Evolutionary conservation across 441 rosid genomes (phyloP).

Genomic region (Codiaeum variegatum): DNA sequence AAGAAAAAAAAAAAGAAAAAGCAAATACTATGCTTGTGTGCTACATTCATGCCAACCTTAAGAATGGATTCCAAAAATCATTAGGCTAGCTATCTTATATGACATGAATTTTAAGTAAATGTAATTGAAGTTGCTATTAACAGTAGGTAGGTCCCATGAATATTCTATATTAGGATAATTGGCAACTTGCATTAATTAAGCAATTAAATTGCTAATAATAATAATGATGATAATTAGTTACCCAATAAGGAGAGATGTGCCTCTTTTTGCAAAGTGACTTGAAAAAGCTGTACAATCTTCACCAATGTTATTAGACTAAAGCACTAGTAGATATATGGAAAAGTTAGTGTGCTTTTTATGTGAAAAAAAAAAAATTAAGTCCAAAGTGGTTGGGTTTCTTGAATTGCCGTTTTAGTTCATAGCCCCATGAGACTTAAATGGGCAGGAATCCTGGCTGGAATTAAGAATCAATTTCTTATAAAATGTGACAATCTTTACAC

Average conservation of each 20-base stretch:
- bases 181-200: background rate
- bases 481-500: conserved; percentile 26
- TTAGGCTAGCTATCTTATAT: no score
- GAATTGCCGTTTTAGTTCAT: conserved; percentile 34
- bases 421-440: conserved; percentile 35
- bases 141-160: background rate
- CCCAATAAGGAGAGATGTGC: background rate
- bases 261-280: background rate
- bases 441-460: conserved; percentile 44
- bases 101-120: background rate
- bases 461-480: conserved; percentile 35
- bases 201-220: background rate
- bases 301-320: conserved; percentile 4
- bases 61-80: background rate
- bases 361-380: conserved; percentile 18
- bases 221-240: background rate
- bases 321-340: background rate
- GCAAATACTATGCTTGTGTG: background rate
- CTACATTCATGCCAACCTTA: background rate
- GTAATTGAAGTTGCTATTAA: background rate
- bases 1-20: background rate
- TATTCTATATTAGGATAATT: background rate
- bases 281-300: background rate
- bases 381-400: conserved; percentile 29
- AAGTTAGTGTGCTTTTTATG: conserved; percentile 31